Evolutionary conservation across 164 flowering plant species (phyloP).

Genomic region (Aristolochia fimbriata): DNA sequence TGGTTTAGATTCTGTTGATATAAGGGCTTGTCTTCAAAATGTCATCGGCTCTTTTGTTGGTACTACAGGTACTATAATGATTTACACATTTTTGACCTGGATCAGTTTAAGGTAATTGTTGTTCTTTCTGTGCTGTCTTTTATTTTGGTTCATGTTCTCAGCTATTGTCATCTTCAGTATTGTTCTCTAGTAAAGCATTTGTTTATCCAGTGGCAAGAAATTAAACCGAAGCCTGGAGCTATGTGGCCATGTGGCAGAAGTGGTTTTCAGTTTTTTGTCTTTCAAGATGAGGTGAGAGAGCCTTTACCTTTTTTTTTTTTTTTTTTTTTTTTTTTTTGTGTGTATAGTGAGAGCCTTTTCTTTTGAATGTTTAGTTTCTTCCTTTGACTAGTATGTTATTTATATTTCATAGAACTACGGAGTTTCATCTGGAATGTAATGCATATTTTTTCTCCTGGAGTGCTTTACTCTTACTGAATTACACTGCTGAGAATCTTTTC

Average conservation of each 20-base stretch:
- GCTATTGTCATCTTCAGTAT: neutral
- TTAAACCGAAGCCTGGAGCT: slow-evolving; percentile 81
- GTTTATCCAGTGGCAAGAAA: slow-evolving; percentile 82
- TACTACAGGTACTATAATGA: slow-evolving; percentile 79
- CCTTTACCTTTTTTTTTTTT: too few species aligned
- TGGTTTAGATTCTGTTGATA: too few species aligned
- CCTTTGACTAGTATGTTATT: neutral
- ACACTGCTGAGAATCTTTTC: neutral
- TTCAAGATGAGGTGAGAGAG: slow-evolving; percentile 81
- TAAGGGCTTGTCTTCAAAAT: too few species aligned
- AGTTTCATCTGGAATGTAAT: neutral
- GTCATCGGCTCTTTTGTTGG: too few species aligned
- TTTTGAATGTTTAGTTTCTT: neutral
- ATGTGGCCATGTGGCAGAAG: slow-evolving; percentile 97
- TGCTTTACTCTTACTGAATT: neutral
- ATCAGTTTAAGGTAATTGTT: slow-evolving; percentile 71
- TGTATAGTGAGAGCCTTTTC: neutral
- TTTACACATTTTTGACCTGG: slow-evolving; percentile 81
- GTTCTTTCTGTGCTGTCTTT: neutral
- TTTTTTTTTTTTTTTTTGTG: neutral
- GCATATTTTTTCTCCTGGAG: too few species aligned
- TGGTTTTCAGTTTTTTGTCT: slow-evolving; percentile 86
- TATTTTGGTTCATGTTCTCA: neutral
- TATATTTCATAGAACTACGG: neutral
- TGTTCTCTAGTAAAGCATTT: neutral